Conservation (phyloP, 352 stramenopile species). For the Globisporangium polare region DNA sequence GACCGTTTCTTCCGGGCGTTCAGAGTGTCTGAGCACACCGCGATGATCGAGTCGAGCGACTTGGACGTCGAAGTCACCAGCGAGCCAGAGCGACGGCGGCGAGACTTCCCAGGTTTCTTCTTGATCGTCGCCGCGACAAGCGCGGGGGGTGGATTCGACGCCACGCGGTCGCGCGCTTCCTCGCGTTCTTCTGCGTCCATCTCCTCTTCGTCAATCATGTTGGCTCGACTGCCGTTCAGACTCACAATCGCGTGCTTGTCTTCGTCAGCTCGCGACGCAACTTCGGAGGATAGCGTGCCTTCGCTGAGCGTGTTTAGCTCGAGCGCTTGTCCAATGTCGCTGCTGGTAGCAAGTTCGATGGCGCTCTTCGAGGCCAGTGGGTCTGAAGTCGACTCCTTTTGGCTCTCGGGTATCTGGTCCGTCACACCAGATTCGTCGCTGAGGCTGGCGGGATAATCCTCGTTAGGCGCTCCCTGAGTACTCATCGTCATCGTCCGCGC, state of each 20-base stretch:
- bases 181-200: slow-evolving; percentile 28
- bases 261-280: slow-evolving; percentile 20
- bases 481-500: slow-evolving; percentile 29
- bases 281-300: slow-evolving; percentile 16
- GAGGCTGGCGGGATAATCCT: not conserved
- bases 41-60: slow-evolving; percentile 69
- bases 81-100: slow-evolving; percentile 49
- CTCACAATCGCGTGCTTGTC: slow-evolving; percentile 19
- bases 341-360: slow-evolving; percentile 72
- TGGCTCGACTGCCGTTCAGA: slow-evolving; percentile 19
- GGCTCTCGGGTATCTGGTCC: not conserved
- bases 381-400: slow-evolving; percentile 12
- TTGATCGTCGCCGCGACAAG: slow-evolving; percentile 17
- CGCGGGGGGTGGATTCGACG: slow-evolving; percentile 43
- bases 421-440: not conserved
- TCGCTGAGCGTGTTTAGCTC: slow-evolving; percentile 48
- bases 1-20: slow-evolving; percentile 44
- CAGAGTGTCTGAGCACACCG: slow-evolving; percentile 47
- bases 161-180: slow-evolving; percentile 52
- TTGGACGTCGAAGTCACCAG: slow-evolving; percentile 59
- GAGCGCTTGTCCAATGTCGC: slow-evolving; percentile 68
- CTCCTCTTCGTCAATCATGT: slow-evolving; percentile 25
- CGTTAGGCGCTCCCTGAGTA: not conserved
- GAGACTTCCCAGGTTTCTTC: slow-evolving; percentile 32
- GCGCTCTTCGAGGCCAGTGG: slow-evolving; percentile 40